phyloP scores from a whole-genome alignment of 331 rosid genomes.

The Rosa hybrid region DNA sequence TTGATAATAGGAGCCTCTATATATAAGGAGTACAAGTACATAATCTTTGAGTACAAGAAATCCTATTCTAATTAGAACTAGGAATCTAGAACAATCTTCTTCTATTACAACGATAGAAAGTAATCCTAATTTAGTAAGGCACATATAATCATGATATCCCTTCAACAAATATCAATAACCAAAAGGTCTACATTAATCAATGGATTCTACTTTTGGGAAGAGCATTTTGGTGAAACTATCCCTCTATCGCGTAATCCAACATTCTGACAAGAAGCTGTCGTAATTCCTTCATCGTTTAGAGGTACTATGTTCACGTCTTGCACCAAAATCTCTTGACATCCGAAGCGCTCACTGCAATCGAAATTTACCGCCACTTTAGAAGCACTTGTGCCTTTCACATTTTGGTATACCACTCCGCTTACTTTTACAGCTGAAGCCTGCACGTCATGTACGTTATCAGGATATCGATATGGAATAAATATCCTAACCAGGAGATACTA shows the following conservation, averaged over 20 bases:
- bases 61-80: too few relatives aligned
- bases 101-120: too few relatives aligned
- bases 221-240: slow-evolving; percentile 55
- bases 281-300: neutral
- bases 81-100: too few relatives aligned
- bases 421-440: slow-evolving; percentile 74
- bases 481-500: neutral
- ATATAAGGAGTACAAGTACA: too few relatives aligned
- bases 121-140: too few relatives aligned
- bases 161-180: too few relatives aligned
- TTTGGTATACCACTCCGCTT: slow-evolving; percentile 58
- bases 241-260: slow-evolving; percentile 40
- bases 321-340: slow-evolving; percentile 52
- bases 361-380: slow-evolving; percentile 70
- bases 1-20: too few relatives aligned
- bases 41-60: too few relatives aligned
- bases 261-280: slow-evolving; percentile 59
- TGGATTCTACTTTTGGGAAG: neutral
- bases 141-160: too few relatives aligned
- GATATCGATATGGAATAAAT: neutral
- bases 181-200: neutral
- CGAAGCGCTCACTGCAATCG: slow-evolving; percentile 56
- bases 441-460: neutral
- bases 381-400: slow-evolving; percentile 83
- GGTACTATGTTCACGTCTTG: slow-evolving; percentile 47